phyloP scores from a whole-genome alignment of 257 asterid species.

The Salvia splendens region DNA sequence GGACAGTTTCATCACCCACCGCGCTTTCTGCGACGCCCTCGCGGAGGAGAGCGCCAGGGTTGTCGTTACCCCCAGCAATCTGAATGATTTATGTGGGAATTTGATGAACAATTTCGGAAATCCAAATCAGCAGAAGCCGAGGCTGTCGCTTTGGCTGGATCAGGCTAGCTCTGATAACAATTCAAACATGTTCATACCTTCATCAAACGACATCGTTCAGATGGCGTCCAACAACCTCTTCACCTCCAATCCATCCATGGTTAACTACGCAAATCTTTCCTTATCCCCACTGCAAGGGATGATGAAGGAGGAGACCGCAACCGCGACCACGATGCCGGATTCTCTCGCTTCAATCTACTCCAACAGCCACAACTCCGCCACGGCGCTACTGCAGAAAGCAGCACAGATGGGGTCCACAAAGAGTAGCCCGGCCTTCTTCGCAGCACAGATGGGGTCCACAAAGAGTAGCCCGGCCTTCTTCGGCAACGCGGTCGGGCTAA shows the following conservation, averaged over 20 bases:
- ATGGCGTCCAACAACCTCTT: constrained; percentile 47
- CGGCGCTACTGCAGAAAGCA: constrained; percentile 85
- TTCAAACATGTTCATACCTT: constrained; percentile 40
- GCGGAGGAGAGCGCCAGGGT: constrained; percentile 73
- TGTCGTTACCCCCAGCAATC: constrained; percentile 33
- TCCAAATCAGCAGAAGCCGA: constrained; percentile 50
- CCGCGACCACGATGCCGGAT: constrained; percentile 36
- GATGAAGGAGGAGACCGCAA: constrained; percentile 45
- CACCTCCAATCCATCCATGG: constrained; percentile 32
- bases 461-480: constrained; percentile 52
- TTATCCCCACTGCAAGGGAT: constrained; percentile 33
- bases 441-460: constrained; percentile 88
- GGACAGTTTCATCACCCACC: constrained; percentile 85
- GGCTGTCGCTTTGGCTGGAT: constrained; percentile 67
- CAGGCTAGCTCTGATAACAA: constrained; percentile 42
- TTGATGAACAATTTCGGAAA: constrained; percentile 24
- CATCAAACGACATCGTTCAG: constrained; percentile 46
- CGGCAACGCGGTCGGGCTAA: constrained; percentile 54
- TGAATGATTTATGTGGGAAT: constrained; percentile 38
- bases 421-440: constrained; percentile 51
- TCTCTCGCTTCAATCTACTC: constrained; percentile 52
- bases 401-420: constrained; percentile 86
- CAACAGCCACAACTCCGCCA: constrained; percentile 57
- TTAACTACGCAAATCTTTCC: constrained; percentile 45
- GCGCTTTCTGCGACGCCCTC: constrained; percentile 91